These are phyloP conservation scores for Colletotrichum eleusines DNA, from an alignment of 2,329 filamentous ascomycete genomes.

Conservation along the genomic window DNA sequence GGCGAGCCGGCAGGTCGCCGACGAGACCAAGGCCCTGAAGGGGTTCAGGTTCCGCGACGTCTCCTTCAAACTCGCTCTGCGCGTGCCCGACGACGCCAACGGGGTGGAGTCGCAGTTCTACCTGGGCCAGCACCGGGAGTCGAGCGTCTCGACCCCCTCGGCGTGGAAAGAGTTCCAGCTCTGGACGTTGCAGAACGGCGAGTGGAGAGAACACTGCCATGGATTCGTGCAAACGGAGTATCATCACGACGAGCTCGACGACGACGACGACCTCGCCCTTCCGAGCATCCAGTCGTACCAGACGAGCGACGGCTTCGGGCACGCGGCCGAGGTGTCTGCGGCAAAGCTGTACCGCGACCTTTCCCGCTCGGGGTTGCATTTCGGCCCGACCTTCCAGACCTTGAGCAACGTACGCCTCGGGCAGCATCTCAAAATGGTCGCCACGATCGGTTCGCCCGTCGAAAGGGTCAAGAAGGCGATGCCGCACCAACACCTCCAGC, in stretches of 20 bases:
- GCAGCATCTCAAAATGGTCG: conserved; percentile 18
- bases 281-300: neutral
- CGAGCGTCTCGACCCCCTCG: conserved; percentile 35
- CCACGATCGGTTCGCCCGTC: conserved; percentile 26
- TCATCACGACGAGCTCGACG: conserved; percentile 22
- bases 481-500: conserved; percentile 44
- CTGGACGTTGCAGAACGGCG: conserved; percentile 41
- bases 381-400: conserved; percentile 43
- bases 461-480: conserved; percentile 35
- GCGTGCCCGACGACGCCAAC: conserved; percentile 35
- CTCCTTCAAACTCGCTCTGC: conserved; percentile 43
- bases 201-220: conserved; percentile 47
- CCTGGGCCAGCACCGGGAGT: conserved; percentile 40
- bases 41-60: conserved; percentile 45
- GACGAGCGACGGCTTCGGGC: neutral
- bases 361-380: conserved; percentile 39
- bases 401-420: conserved; percentile 35
- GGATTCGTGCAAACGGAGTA: conserved; percentile 44
- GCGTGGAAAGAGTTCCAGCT: conserved; percentile 46
- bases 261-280: neutral
- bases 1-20: conserved; percentile 39
- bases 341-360: conserved; percentile 42
- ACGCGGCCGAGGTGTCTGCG: conserved; percentile 16
- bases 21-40: conserved; percentile 15
- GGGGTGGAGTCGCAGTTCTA: conserved; percentile 43